These are phyloP conservation scores for Tetrastigma voinierianum DNA, from an alignment of 164 flowering plant species.

Conservation along the genomic window DNA sequence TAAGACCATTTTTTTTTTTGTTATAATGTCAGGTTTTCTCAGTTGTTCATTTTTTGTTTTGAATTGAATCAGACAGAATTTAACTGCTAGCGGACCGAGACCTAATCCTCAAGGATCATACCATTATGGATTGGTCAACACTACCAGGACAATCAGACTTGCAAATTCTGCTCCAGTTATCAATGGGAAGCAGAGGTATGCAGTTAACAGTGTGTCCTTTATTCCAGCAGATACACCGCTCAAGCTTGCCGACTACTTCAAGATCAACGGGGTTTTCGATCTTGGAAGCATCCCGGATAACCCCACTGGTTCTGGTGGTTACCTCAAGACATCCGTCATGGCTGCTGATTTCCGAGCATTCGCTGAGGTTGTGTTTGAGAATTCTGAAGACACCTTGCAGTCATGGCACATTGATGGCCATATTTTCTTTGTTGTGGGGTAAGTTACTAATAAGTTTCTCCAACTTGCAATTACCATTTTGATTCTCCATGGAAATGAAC, in stretches of 20 bases:
- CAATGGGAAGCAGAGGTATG: conserved; percentile 80
- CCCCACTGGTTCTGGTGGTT: conserved; percentile 62
- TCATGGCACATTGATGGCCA: conserved; percentile 88
- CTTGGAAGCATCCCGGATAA: conserved; percentile 64
- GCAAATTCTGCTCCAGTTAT: conserved; percentile 64
- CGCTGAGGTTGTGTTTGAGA: conserved; percentile 70
- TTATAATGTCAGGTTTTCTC: too few species aligned
- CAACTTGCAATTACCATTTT: background rate
- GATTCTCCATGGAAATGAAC: background rate
- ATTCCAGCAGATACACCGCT: conserved; percentile 79
- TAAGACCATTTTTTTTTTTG: too few species aligned
- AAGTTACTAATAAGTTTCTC: conserved; percentile 11
- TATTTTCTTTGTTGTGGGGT: conserved; percentile 82
- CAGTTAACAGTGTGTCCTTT: conserved; percentile 82
- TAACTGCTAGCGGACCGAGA: conserved; percentile 89
- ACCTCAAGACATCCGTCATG: conserved; percentile 85
- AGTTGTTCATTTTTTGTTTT: background rate
- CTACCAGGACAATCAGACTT: conserved; percentile 62
- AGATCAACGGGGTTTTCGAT: conserved; percentile 62
- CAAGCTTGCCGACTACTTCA: conserved; percentile 77
- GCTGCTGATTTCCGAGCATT: conserved; percentile 70
- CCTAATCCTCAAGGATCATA: conserved; percentile 98
- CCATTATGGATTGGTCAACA: conserved; percentile 80
- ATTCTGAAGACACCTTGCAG: conserved; percentile 64
- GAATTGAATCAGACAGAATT: conserved; percentile 49